Conservation (phyloP, 2,329 filamentous ascomycete genomes). For the Aspergillus clavatus region DNA sequence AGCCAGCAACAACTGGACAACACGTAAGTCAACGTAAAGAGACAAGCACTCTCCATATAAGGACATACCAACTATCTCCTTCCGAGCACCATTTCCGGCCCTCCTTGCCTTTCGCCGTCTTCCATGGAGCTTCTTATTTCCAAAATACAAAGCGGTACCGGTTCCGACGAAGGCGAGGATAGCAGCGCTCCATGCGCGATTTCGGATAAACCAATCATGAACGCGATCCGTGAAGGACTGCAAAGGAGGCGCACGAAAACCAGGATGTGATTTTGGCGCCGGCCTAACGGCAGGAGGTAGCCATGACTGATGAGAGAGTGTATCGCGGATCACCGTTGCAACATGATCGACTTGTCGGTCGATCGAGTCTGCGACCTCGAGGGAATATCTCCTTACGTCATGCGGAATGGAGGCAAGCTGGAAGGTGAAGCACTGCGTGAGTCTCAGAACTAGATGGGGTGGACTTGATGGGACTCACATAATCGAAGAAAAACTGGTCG, state of each 20-base stretch:
- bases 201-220: conserved; percentile 65
- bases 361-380: conserved; percentile 71
- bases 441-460: neutral
- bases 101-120: conserved; percentile 70
- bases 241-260: conserved; percentile 28
- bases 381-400: conserved; percentile 66
- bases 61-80: conserved; percentile 65
- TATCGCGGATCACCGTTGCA: conserved; percentile 65
- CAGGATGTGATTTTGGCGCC: conserved; percentile 30
- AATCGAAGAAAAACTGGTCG: conserved; percentile 71
- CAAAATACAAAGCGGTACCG: conserved; percentile 53
- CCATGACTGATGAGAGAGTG: conserved; percentile 64
- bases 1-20: conserved; percentile 73
- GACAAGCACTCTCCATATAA: conserved; percentile 7
- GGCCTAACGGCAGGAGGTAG: conserved; percentile 64
- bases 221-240: conserved; percentile 50
- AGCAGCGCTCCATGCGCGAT: conserved; percentile 70
- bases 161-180: conserved; percentile 68
- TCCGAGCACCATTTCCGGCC: conserved; percentile 75
- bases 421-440: conserved; percentile 9
- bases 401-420: conserved; percentile 56
- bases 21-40: conserved; percentile 7
- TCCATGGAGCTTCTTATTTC: conserved; percentile 55
- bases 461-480: conserved; percentile 51
- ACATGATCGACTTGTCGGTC: conserved; percentile 76